Conservation (phyloP, 1,284 basidiomycete species). For the Irpex sp. region DNA sequence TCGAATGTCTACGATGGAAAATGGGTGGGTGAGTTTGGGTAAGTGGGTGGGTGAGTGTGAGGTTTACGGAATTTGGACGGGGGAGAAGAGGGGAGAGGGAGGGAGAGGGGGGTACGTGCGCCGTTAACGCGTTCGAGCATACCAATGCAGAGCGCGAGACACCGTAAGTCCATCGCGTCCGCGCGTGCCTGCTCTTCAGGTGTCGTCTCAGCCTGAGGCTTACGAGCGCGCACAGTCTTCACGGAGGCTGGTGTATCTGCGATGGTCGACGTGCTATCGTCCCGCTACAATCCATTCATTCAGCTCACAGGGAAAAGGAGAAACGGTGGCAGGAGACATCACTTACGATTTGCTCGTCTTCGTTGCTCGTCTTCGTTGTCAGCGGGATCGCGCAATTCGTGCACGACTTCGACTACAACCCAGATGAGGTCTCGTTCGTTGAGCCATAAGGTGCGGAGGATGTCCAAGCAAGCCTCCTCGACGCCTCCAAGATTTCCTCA, state of each 20-base stretch:
- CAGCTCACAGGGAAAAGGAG: too few relatives aligned
- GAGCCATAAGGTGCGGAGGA: conserved; percentile 78
- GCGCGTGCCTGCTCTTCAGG: conserved; percentile 53
- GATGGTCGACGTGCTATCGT: conserved; percentile 31
- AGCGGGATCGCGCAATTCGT: conserved; percentile 72
- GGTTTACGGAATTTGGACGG: too few relatives aligned
- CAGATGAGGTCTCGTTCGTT: conserved; percentile 90
- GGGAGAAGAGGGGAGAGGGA: too few relatives aligned
- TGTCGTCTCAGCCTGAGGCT: conserved; percentile 44
- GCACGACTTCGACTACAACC: conserved; percentile 90
- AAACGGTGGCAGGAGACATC: too few relatives aligned
- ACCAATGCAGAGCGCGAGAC: conserved; percentile 81
- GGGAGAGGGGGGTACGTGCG: conserved; percentile 38
- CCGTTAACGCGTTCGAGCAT: conserved; percentile 90
- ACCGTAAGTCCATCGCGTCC: conserved; percentile 77
- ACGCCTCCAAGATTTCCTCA: conserved; percentile 38
- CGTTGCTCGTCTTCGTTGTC: conserved; percentile 45
- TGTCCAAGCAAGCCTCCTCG: conserved; percentile 75
- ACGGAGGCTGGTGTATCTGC: conserved; percentile 28
- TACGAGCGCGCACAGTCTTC: conserved; percentile 29
- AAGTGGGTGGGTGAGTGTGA: too few relatives aligned
- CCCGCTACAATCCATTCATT: conserved; percentile 1
- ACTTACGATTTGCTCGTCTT: conserved; percentile 23
- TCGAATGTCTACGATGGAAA: conserved; percentile 82
- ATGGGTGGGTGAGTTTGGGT: too few relatives aligned